These are phyloP conservation scores for Roridomyces roridus DNA, from an alignment of 768 basidiomycete genomes.

Conservation along the genomic window DNA sequence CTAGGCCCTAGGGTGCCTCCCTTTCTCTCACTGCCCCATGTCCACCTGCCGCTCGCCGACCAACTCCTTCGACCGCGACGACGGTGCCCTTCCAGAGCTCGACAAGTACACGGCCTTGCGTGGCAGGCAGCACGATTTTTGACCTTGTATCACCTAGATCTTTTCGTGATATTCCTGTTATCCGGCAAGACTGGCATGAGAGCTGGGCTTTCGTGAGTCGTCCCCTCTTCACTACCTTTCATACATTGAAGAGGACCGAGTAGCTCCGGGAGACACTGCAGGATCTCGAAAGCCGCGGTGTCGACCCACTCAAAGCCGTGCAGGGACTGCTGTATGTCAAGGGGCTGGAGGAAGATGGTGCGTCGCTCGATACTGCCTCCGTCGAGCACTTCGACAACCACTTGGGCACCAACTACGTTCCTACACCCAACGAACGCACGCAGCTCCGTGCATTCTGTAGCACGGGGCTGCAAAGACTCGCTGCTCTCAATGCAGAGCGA, in stretches of 20 bases:
- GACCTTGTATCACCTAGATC: no score
- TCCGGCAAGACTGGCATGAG: neutral
- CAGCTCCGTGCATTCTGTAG: neutral
- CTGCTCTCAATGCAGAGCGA: neutral
- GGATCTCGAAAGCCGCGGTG: neutral
- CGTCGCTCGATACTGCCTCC: neutral
- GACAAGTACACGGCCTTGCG: no score
- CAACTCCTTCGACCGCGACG: no score
- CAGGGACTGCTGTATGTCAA: neutral
- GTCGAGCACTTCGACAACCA: neutral
- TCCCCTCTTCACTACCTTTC: no score
- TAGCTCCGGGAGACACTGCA: neutral
- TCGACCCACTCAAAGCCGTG: neutral
- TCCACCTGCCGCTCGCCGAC: no score
- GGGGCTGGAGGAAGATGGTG: neutral
- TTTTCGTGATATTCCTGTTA: neutral
- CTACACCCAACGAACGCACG: neutral
- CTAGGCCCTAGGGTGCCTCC: no score
- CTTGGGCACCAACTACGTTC: slow-evolving; percentile 10
- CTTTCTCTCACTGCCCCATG: no score
- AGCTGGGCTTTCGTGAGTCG: neutral
- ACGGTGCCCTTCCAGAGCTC: no score
- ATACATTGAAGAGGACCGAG: no score
- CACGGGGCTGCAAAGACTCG: neutral
- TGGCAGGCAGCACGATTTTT: no score